Percentiles rank a stretch among this genome's conserved stretches.
Evolutionary conservation across 2,329 filamentous ascomycete genomes (phyloP).

Genomic region (Trichoderma atrobrunneum): DNA sequence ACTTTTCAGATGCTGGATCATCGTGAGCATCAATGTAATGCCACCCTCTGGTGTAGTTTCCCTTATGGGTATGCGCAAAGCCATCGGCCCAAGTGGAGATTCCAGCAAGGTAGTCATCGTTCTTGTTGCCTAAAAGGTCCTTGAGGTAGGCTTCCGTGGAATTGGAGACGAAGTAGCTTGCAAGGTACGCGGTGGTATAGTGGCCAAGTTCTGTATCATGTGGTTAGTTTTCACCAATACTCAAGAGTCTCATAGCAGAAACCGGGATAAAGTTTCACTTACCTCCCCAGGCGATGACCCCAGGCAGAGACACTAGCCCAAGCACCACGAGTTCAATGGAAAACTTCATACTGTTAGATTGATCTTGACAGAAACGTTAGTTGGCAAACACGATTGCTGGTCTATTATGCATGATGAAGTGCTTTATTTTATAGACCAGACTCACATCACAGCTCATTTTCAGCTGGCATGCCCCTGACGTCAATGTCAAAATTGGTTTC

Average conservation of each 20-base stretch:
- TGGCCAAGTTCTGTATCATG: background rate
- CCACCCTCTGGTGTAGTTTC: background rate
- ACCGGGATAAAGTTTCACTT: background rate
- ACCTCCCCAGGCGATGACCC: background rate
- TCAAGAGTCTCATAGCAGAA: background rate
- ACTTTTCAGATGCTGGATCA: background rate
- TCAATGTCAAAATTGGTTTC: background rate
- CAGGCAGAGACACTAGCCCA: background rate
- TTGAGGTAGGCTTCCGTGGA: background rate
- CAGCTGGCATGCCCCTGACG: background rate
- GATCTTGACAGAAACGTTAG: rapidly evolving
- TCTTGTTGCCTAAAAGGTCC: background rate
- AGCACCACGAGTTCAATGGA: background rate
- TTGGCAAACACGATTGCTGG: background rate
- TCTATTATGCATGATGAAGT: background rate
- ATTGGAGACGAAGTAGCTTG: background rate
- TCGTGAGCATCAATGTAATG: background rate
- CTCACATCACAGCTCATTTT: background rate
- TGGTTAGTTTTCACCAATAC: background rate
- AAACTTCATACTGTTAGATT: background rate
- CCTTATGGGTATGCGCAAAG: rapidly evolving
- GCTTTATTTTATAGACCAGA: background rate
- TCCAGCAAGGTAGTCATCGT: background rate
- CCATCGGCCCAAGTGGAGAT: background rate
- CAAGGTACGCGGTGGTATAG: background rate